These are phyloP conservation scores for Chaetothyriales sp. DNA, from an alignment of 2,329 filamentous ascomycete genomes.

Conservation along the genomic window DNA sequence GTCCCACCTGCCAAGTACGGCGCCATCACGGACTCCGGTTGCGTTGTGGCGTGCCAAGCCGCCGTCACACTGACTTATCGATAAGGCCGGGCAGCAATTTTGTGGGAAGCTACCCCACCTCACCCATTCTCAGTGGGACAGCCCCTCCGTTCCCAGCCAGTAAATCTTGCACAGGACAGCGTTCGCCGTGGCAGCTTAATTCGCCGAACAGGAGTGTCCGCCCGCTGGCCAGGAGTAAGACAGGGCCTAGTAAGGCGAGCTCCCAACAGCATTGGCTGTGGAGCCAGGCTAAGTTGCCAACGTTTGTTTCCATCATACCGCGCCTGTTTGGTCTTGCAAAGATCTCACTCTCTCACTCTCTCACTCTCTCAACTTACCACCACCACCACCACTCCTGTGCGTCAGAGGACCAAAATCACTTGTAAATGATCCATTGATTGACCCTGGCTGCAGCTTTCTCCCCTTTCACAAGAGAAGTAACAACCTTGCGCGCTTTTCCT, in stretches of 20 bases:
- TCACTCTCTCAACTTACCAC: no score
- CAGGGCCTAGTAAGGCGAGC: neutral
- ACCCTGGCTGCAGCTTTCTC: neutral
- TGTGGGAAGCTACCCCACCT: neutral
- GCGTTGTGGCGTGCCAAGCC: neutral
- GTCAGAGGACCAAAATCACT: neutral
- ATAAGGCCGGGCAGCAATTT: neutral
- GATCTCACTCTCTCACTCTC: constrained; percentile 86
- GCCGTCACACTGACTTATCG: neutral
- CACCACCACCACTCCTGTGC: neutral
- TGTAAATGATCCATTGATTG: neutral
- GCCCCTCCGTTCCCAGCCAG: neutral
- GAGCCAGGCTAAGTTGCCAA: no score
- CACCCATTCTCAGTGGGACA: neutral
- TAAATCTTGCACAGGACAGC: neutral
- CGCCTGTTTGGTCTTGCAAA: constrained; percentile 83
- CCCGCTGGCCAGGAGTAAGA: neutral
- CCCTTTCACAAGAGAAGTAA: neutral
- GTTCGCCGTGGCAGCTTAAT: neutral
- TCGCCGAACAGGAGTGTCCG: neutral
- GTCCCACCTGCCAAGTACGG: no score
- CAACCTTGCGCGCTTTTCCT: neutral
- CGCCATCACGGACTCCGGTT: neutral
- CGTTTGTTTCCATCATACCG: constrained; percentile 48
- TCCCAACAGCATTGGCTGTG: neutral